Conservation (phyloP, 2,329 filamentous ascomycete species). For the Ilyonectria mors-panacis region DNA sequence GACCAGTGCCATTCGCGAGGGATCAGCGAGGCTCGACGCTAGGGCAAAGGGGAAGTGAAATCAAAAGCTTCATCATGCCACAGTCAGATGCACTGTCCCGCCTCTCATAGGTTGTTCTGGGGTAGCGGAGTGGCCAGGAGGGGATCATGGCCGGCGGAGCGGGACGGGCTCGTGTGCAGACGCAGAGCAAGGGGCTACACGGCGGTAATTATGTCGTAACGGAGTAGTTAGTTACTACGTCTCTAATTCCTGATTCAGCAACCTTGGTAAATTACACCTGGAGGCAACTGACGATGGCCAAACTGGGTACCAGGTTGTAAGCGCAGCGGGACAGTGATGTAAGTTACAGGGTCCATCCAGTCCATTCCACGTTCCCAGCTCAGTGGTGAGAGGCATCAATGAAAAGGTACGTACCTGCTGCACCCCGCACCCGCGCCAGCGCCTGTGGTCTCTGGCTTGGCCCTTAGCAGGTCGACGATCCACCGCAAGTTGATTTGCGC, state of each 20-base stretch:
- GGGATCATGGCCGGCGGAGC: neutral
- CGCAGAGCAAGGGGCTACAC: neutral
- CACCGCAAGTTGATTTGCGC: neutral
- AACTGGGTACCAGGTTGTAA: neutral
- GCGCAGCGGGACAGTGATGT: neutral
- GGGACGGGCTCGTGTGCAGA: neutral
- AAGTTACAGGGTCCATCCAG: neutral
- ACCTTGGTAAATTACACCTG: neutral
- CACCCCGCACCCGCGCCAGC: constrained; percentile 2
- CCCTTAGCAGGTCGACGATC: constrained; percentile 1
- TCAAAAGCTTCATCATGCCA: neutral
- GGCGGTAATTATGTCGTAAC: neutral
- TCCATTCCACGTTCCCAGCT: too few relatives aligned
- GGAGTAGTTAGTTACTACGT: too few relatives aligned
- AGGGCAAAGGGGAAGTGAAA: constrained; percentile 36
- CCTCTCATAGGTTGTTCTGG: constrained; percentile 20
- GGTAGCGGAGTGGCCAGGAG: constrained; percentile 8
- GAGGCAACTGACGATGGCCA: neutral
- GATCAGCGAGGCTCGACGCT: constrained; percentile 25
- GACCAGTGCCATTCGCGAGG: neutral
- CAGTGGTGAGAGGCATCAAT: too few relatives aligned
- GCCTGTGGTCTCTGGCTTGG: neutral
- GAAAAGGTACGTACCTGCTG: neutral
- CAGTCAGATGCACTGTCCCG: neutral
- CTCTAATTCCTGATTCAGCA: too few relatives aligned